Base-by-base conservation (phyloP, 2,329 filamentous ascomycete species). In the Gaeumannomyces tritici region DNA sequence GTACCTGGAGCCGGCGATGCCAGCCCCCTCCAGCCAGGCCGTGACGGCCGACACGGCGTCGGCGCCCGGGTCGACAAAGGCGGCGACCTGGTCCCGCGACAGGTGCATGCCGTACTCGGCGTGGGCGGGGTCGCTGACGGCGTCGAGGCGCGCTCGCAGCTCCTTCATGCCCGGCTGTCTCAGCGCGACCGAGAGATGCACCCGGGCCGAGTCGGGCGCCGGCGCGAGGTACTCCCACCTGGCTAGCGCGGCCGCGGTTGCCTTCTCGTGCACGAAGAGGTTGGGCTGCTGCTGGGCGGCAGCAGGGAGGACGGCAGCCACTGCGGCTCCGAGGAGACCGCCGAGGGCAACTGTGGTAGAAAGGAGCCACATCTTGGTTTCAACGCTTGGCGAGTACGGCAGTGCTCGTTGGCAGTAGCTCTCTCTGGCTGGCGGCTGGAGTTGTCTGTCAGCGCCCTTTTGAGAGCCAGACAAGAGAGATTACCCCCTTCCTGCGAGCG, bases 71-170 rank as follows among this genome's bases (percentile, higher is more conserved):
- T 80, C 80, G 51, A 86, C 73, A 62, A 83, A 76, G 0, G 76
- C 73, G 33, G 80, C 80, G 47, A 89, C 71, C 67, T 88, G 79
- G 35, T 85, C 78, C 18, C 81, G 80, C 63, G 80, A 83, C 73
- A 89, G 73, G 68, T 88, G 83, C 67, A 80, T 75, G 51, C 87
- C 86, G 69, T 89, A 89, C 27, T 74, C 76, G 2, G 77, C 72
- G 66, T 86, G 79, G 4, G 27, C 24, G 2, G 55, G 55, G 47
- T 61, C 47, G 47, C 59, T 61, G 59, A 61, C 55, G 15, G 24
- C n/a, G 27, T 55, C 59, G 6, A 61, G 9, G 28, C 47, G 21
- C 9, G 26, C 27, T 35, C 54, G 47, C 24, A 61, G 47, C 4
- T n/a, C 59, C 3, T 1, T 26, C 26, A 61, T 26, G 11, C 42